These are phyloP conservation scores for Coffea eugenioides DNA, from an alignment of 257 asterid species.

Conservation along the genomic window DNA sequence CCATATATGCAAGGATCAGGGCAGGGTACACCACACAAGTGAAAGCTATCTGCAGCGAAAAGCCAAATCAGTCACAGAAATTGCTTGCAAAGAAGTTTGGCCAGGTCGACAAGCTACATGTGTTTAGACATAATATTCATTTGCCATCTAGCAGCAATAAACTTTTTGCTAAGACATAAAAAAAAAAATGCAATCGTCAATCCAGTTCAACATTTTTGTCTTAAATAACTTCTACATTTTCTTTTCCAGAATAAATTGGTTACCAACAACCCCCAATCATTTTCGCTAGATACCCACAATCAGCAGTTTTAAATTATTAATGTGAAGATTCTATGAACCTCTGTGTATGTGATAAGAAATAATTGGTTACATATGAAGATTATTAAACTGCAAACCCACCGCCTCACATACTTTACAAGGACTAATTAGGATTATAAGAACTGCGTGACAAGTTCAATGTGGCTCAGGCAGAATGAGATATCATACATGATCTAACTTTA, in stretches of 20 bases:
- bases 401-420: background rate
- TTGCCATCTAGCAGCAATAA: background rate
- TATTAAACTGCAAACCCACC: background rate
- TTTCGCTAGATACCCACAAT: background rate
- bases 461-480: background rate
- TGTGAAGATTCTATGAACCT: too few species aligned
- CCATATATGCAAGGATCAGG: slow-evolving; percentile 93
- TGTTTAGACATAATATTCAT: too few species aligned
- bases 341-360: background rate
- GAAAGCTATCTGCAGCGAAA: slow-evolving; percentile 71
- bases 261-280: background rate
- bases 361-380: background rate
- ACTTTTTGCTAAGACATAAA: background rate
- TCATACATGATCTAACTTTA: background rate
- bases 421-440: background rate
- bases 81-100: background rate
- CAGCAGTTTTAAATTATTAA: too few species aligned
- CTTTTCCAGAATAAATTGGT: background rate
- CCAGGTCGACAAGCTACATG: background rate
- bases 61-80: slow-evolving; percentile 13
- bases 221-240: background rate
- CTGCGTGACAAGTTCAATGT: background rate
- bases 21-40: slow-evolving; percentile 89
- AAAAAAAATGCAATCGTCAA: background rate
- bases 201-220: background rate